Evolutionary conservation across 768 basidiomycete genomes (phyloP).

Genomic region (Auriscalpium vulgare): DNA sequence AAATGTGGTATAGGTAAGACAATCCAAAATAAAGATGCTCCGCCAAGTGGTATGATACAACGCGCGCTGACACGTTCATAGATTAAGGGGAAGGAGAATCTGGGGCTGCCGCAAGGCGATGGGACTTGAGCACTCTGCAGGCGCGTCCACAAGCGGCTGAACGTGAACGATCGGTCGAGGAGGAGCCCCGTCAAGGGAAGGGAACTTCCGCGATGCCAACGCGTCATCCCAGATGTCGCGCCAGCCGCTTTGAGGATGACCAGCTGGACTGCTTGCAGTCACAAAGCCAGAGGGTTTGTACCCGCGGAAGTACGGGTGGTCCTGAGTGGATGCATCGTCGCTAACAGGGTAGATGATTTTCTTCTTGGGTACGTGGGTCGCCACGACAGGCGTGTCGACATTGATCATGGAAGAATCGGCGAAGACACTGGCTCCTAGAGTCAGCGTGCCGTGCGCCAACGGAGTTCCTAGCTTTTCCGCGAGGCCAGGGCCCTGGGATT

Average conservation of each 20-base stretch:
- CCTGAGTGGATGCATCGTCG: slow-evolving; percentile 1
- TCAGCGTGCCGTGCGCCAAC: slow-evolving; percentile 13
- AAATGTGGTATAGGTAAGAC: too few relatives aligned
- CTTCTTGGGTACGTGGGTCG: slow-evolving; percentile 3
- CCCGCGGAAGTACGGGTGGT: slow-evolving; percentile 13
- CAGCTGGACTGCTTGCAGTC: neutral
- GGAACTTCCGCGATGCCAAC: neutral
- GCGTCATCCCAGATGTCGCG: slow-evolving; percentile 1
- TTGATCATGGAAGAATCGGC: slow-evolving; percentile 12
- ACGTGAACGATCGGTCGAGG: too few relatives aligned
- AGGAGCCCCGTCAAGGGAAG: too few relatives aligned
- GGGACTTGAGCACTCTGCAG: neutral
- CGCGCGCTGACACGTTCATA: neutral
- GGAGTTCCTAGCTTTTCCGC: slow-evolving; percentile 2
- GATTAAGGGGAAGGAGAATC: neutral
- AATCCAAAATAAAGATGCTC: neutral
- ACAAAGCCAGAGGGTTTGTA: neutral
- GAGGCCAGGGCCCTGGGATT: slow-evolving; percentile 9
- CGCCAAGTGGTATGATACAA: neutral
- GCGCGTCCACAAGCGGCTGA: neutral
- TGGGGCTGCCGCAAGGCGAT: neutral
- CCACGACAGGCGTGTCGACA: neutral
- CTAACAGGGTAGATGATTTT: neutral
- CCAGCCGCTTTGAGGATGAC: neutral
- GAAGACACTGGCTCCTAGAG: slow-evolving; percentile 9